A percentile compares a stretch with the other conserved stretches of the same genome.
Evolutionary conservation across 2,329 filamentous ascomycete species (phyloP).

Genomic region (Phaeosphaeria sp.): DNA sequence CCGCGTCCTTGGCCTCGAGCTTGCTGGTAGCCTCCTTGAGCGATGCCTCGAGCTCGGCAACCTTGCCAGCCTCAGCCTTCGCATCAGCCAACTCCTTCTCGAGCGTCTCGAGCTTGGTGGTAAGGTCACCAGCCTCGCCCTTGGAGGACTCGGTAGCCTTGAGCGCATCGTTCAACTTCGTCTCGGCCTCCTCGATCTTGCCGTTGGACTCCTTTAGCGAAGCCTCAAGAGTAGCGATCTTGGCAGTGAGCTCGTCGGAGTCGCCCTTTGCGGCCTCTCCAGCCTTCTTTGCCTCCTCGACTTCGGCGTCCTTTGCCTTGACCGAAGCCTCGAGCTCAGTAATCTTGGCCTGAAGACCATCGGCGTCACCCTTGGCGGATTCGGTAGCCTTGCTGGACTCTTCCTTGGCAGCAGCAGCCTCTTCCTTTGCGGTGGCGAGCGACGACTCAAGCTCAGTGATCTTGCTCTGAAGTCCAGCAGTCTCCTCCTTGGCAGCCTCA

Average conservation of each 20-base stretch:
- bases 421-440: conserved; percentile 15
- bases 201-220: conserved; percentile 22
- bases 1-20: conserved; percentile 28
- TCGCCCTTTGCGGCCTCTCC: conserved; percentile 19
- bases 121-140: conserved; percentile 12
- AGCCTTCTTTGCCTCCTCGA: conserved; percentile 21
- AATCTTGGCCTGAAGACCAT: conserved; percentile 24
- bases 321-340: conserved; percentile 22
- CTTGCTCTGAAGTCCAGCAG: conserved; percentile 21
- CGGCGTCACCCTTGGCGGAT: conserved; percentile 21
- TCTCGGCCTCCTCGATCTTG: conserved; percentile 21
- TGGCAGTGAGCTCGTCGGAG: conserved; percentile 17
- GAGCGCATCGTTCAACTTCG: conserved; percentile 19
- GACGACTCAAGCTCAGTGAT: conserved; percentile 27
- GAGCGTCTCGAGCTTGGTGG: conserved; percentile 14
- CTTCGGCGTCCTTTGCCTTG: conserved; percentile 17
- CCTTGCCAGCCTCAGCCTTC: conserved; percentile 33
- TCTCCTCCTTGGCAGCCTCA: conserved; percentile 24
- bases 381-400: conserved; percentile 26
- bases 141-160: conserved; percentile 22
- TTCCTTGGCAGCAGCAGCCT: conserved; percentile 21
- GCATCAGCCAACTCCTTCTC: conserved; percentile 29
- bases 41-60: conserved; percentile 31
- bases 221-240: conserved; percentile 27
- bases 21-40: conserved; percentile 25